These are phyloP conservation scores for Torrubiellomyces zombiae DNA, from an alignment of 2,329 filamentous ascomycete species.

Conservation along the genomic window DNA sequence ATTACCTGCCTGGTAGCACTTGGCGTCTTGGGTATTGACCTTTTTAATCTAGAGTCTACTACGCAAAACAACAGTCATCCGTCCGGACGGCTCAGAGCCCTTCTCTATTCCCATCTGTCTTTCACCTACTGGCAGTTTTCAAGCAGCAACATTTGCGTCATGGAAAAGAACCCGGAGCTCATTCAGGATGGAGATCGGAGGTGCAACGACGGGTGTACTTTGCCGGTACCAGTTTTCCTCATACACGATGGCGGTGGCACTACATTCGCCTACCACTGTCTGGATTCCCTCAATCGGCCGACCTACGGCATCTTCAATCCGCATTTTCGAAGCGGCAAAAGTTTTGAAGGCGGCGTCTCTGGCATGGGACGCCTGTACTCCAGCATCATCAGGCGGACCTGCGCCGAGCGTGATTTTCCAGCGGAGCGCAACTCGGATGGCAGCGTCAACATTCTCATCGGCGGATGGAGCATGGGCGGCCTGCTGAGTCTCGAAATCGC, in stretches of 20 bases:
- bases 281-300: not conserved
- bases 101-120: too few species aligned
- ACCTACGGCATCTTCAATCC: not conserved
- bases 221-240: too few species aligned
- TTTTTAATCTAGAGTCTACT: too few species aligned
- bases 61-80: too few species aligned
- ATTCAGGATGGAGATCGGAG: too few species aligned
- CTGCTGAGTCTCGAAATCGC: constrained; percentile 34
- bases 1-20: too few species aligned
- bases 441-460: constrained; percentile 26
- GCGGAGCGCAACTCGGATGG: constrained; percentile 11
- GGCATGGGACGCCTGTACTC: constrained; percentile 39
- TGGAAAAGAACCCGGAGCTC: too few species aligned
- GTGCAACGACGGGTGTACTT: too few species aligned
- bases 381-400: constrained; percentile 21
- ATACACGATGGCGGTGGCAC: not conserved
- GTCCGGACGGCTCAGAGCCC: too few species aligned
- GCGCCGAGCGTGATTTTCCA: constrained; percentile 15
- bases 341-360: constrained; percentile 33
- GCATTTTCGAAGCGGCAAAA: constrained; percentile 24
- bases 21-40: too few species aligned
- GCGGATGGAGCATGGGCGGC: constrained; percentile 40
- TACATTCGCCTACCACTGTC: not conserved
- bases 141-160: too few species aligned
- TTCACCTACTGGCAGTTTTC: too few species aligned